A percentile compares a stretch with the other conserved stretches of the same genome.
These are phyloP conservation scores for Aureoboletus auriporus DNA, from an alignment of 768 basidiomycete genomes.

Conservation along the genomic window DNA sequence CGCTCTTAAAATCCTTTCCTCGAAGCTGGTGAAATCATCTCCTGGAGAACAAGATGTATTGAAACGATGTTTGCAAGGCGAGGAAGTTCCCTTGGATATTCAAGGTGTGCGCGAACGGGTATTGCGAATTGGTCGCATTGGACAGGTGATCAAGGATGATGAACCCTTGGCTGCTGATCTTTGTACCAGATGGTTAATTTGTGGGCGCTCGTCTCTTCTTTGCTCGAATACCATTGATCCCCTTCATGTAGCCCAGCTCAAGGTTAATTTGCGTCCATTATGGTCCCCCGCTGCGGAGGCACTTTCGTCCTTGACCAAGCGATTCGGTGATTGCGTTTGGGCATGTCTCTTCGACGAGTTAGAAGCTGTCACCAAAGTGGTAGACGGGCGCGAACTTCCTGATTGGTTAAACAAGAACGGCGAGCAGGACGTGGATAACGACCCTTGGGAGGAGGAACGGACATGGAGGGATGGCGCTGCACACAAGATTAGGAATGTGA, in stretches of 20 bases:
- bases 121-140: conserved; percentile 69
- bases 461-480: conserved; percentile 75
- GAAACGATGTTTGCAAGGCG: conserved; percentile 70
- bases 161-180: conserved; percentile 55
- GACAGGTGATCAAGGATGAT: conserved; percentile 52
- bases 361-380: conserved; percentile 26
- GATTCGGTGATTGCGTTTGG: conserved; percentile 77
- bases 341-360: conserved; percentile 61
- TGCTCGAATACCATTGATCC: neutral
- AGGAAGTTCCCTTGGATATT: conserved; percentile 73
- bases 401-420: conserved; percentile 25
- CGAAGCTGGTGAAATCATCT: conserved; percentile 42
- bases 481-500: conserved; percentile 50
- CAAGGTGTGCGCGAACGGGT: conserved; percentile 84
- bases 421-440: conserved; percentile 20
- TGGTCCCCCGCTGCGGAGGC: conserved; percentile 81
- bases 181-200: conserved; percentile 68
- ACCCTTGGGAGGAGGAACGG: conserved; percentile 62
- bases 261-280: conserved; percentile 87
- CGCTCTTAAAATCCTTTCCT: conserved; percentile 60
- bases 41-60: conserved; percentile 49
- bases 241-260: conserved; percentile 65
- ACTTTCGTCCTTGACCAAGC: conserved; percentile 45
- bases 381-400: conserved; percentile 5
- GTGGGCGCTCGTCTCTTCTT: conserved; percentile 35